phyloP scores from a whole-genome alignment of 805 yeast genomes.

The Metschnikowia sp. region DNA sequence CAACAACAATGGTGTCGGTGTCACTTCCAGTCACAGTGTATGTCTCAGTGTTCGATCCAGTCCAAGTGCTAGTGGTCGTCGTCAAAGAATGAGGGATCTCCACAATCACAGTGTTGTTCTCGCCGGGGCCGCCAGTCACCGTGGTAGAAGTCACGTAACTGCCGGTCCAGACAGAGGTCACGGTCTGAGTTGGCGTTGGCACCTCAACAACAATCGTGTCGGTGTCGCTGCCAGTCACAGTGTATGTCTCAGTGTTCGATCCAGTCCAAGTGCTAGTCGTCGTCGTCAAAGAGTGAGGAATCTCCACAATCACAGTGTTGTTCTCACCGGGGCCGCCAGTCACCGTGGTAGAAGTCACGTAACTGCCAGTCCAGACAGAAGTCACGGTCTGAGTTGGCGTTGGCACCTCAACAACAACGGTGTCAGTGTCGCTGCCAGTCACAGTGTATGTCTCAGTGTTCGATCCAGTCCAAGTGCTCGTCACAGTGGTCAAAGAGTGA shows the following conservation, averaged over 20 bases:
- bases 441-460: slow-evolving; percentile 6
- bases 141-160: too few relatives aligned
- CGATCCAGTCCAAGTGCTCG: slow-evolving; percentile 11
- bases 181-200: too few relatives aligned
- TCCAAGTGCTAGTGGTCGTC: slow-evolving; percentile 17
- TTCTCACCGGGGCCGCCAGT: slow-evolving; percentile 1
- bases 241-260: too few relatives aligned
- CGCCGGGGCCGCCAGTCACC: too few relatives aligned
- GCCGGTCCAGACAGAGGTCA: too few relatives aligned
- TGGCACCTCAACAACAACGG: slow-evolving; percentile 13
- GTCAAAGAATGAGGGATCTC: background rate
- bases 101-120: too few relatives aligned
- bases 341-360: background rate
- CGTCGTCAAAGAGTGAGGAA: too few relatives aligned
- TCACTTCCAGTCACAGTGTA: slow-evolving; percentile 12
- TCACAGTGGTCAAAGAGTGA: background rate
- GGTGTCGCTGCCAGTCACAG: too few relatives aligned
- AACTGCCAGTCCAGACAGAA: slow-evolving; percentile 6
- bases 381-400: slow-evolving; percentile 9
- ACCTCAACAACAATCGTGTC: too few relatives aligned
- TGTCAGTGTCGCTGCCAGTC: background rate
- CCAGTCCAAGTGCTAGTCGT: too few relatives aligned
- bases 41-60: slow-evolving; percentile 18
- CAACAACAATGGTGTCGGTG: background rate
- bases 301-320: slow-evolving; percentile 1